Evolutionary conservation across 805 yeast genomes (phyloP).

Genomic region (Candida patagonica): DNA sequence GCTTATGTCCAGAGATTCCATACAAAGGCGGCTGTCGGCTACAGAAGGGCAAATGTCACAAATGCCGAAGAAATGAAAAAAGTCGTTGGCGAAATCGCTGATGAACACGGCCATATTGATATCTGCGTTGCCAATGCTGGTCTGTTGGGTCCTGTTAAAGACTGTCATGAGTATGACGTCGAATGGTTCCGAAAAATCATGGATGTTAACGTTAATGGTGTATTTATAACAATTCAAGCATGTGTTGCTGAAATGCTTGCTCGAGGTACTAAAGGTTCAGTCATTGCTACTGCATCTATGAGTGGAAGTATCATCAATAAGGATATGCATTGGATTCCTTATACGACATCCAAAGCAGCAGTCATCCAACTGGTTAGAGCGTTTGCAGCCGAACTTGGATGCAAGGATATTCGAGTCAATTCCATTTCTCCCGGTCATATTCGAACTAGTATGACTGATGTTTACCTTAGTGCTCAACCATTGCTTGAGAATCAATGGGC

Average conservation of each 20-base stretch:
- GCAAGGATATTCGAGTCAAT: slow-evolving; percentile 42
- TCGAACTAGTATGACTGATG: slow-evolving; percentile 50
- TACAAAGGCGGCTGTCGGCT: slow-evolving; percentile 29
- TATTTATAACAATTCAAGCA: slow-evolving; percentile 60
- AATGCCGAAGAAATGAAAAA: slow-evolving; percentile 29
- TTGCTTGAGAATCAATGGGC: slow-evolving; percentile 32
- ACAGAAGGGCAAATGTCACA: slow-evolving; percentile 42
- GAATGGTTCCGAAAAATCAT: slow-evolving; percentile 55
- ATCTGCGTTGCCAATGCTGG: slow-evolving; percentile 76
- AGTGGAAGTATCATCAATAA: slow-evolving; percentile 65
- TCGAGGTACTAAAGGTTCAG: slow-evolving; percentile 50
- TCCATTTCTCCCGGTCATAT: slow-evolving; percentile 52
- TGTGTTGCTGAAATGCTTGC: slow-evolving; percentile 56
- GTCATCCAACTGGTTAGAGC: slow-evolving; percentile 29
- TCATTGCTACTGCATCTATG: slow-evolving; percentile 71
- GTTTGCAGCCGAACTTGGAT: slow-evolving; percentile 52
- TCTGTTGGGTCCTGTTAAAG: slow-evolving; percentile 30
- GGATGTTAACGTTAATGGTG: slow-evolving; percentile 62
- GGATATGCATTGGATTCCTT: slow-evolving; percentile 31
- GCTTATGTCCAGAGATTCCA: slow-evolving; percentile 20
- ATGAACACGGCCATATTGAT: slow-evolving; percentile 48
- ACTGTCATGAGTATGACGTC: slow-evolving; percentile 46
- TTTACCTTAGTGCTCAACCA: slow-evolving; percentile 45
- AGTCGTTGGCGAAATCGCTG: slow-evolving; percentile 38
- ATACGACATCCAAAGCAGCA: slow-evolving; percentile 32